Evolutionary conservation across 805 yeast species (phyloP).

Genomic region (Sugiyamaella mastotermitis): DNA sequence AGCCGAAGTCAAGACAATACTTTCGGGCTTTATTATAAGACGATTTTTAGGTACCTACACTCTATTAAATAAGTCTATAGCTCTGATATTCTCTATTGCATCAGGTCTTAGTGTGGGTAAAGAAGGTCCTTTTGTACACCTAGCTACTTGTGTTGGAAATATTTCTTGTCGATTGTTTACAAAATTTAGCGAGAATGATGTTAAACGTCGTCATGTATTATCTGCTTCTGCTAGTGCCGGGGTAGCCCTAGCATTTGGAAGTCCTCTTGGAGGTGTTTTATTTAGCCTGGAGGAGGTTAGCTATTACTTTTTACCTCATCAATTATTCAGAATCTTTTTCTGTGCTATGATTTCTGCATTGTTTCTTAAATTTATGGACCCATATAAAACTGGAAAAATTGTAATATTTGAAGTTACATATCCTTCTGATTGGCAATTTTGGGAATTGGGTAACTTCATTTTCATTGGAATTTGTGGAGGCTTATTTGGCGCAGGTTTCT

Average conservation of each 20-base stretch:
- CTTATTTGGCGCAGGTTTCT: constrained; percentile 44
- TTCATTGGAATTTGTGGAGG: constrained; percentile 50
- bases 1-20: constrained; percentile 54
- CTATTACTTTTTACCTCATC: constrained; percentile 49
- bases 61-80: constrained; percentile 41
- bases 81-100: constrained; percentile 47
- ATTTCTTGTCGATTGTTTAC: constrained; percentile 43
- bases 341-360: constrained; percentile 51
- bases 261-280: constrained; percentile 54
- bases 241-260: constrained; percentile 55
- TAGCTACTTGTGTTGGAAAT: constrained; percentile 55
- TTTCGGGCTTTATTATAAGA: constrained; percentile 53
- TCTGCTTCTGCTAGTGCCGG: constrained; percentile 56
- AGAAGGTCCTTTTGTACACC: constrained; percentile 59
- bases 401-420: constrained; percentile 49
- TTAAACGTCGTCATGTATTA: constrained; percentile 45
- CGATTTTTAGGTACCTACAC: constrained; percentile 48
- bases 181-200: constrained; percentile 42
- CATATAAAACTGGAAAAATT: constrained; percentile 55
- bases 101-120: constrained; percentile 54
- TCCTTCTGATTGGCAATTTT: constrained; percentile 45
- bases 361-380: constrained; percentile 47
- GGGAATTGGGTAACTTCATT: constrained; percentile 42
- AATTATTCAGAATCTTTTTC: constrained; percentile 47
- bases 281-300: constrained; percentile 54